Percentiles rank a stretch among this genome's conserved stretches.
Evolutionary conservation across 352 stramenopile genomes (phyloP).

Genomic region (Peronosclerospora sorghi): DNA sequence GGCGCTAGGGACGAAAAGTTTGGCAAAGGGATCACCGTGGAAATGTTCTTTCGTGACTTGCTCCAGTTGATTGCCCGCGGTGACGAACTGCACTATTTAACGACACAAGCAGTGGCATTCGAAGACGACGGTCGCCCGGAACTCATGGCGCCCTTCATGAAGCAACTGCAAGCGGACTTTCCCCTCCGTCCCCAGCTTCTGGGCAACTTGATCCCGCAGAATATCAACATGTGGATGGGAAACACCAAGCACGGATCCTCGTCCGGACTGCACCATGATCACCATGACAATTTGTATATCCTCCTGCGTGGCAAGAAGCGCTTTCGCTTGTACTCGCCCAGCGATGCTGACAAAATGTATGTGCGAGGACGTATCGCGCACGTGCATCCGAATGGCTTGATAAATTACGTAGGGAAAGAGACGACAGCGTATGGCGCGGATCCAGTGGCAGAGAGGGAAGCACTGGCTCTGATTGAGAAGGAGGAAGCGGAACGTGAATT

Average conservation of each 20-base stretch:
- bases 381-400: conserved; percentile 92
- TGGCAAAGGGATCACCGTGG: conserved; percentile 75
- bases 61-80: conserved; percentile 52
- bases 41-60: conserved; percentile 72
- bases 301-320: conserved; percentile 88
- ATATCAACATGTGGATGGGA: conserved; percentile 97
- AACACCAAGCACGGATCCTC: conserved; percentile 72
- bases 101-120: conserved; percentile 81
- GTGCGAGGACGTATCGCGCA: conserved; percentile 66
- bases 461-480: conserved; percentile 51
- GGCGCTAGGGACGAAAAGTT: conserved; percentile 57
- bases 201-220: conserved; percentile 86
- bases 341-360: conserved; percentile 87
- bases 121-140: conserved; percentile 66
- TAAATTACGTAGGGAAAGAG: conserved; percentile 89
- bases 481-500: conserved; percentile 53
- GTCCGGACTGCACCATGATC: conserved; percentile 95
- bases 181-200: conserved; percentile 78
- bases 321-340: conserved; percentile 91
- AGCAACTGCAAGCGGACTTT: conserved; percentile 62
- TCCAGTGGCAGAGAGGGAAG: conserved; percentile 36
- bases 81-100: conserved; percentile 82
- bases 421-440: conserved; percentile 76
- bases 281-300: conserved; percentile 98
- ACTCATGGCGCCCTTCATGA: conserved; percentile 81